Evolutionary conservation across 163 green algal species (phyloP).

Genomic region (Chloroidium sp.): DNA sequence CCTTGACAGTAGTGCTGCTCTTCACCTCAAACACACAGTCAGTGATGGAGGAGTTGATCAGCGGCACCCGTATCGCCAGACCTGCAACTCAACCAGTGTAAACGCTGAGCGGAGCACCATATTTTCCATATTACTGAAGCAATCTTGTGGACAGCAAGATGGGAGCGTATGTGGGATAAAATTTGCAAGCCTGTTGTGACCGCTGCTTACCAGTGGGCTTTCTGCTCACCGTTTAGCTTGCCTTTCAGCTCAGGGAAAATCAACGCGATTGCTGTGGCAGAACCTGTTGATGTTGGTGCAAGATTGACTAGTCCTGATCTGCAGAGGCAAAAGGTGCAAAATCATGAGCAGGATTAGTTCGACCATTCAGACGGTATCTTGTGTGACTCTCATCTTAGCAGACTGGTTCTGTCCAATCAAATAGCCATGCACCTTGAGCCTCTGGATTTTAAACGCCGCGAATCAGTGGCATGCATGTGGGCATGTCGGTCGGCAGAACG

Average conservation of each 20-base stretch:
- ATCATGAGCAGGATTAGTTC: too few species aligned
- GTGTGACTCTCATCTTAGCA: too few species aligned
- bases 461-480: too few species aligned
- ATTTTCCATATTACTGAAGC: neutral
- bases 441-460: too few species aligned
- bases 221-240: conserved; percentile 67
- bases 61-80: conserved; percentile 72
- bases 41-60: conserved; percentile 76
- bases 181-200: neutral
- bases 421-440: too few species aligned
- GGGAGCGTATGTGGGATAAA: neutral
- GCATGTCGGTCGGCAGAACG: too few species aligned
- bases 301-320: conserved; percentile 72
- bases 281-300: conserved; percentile 74
- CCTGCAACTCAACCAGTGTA: conserved; percentile 16
- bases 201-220: neutral
- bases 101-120: too few species aligned
- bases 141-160: neutral
- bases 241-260: conserved; percentile 86
- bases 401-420: too few species aligned
- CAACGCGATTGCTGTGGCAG: conserved; percentile 74
- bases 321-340: conserved; percentile 1
- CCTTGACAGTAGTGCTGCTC: conserved; percentile 49
- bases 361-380: too few species aligned
- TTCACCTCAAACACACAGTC: conserved; percentile 77